Evolutionary conservation across 2,329 filamentous ascomycete genomes (phyloP), one percentile per base, ranked within the genome.

Genomic region (Colletotrichum scovillei): DNA sequence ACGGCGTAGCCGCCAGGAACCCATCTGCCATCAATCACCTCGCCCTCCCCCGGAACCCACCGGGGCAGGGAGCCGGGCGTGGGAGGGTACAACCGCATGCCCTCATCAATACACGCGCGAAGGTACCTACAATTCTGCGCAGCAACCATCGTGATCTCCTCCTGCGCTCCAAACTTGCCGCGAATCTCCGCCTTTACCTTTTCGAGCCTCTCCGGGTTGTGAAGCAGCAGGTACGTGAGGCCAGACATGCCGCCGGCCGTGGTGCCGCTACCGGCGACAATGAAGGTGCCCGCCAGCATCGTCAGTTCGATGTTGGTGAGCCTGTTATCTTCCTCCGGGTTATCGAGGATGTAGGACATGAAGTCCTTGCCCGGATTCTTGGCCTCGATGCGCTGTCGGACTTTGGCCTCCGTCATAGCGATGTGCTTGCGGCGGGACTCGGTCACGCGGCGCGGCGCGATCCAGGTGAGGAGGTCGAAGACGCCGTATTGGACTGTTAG

Each of bases 221-320:
- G 55, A 7, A 67, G 55, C 3, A 67, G 64, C 14, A 67, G 42
- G 16, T 58, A 58, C 4, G 64, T 67, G 26, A 67, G 35, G 3
- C 55, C 64, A 14, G 64, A 67, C 64, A 67, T 58, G 5, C 56
- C 38, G 7, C 55, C 53, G 22, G 64, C 64, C 3, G 64, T 32
- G 6, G 64, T 67, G 9, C 42, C 64, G 35, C 55, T 58, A 5
- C 64, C 55, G 19, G 64, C 64, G 6, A 67, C 42, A 2, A 60
- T 67, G 30, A 67, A 65, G 22, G 55, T 65, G 52, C 63, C 55
- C 12, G 63, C 63, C 63, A 65, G 22, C 63, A 65, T 65, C 14
- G 38, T 52, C n/a, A 56, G 32, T 4, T 65, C 63, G 5, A 65
- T 24, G 5, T 65, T 65, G 30, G 63, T 56, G 16, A 56, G 63